Evolutionary conservation across 768 basidiomycete genomes (phyloP).

Genomic region (Lentinula boryana): DNA sequence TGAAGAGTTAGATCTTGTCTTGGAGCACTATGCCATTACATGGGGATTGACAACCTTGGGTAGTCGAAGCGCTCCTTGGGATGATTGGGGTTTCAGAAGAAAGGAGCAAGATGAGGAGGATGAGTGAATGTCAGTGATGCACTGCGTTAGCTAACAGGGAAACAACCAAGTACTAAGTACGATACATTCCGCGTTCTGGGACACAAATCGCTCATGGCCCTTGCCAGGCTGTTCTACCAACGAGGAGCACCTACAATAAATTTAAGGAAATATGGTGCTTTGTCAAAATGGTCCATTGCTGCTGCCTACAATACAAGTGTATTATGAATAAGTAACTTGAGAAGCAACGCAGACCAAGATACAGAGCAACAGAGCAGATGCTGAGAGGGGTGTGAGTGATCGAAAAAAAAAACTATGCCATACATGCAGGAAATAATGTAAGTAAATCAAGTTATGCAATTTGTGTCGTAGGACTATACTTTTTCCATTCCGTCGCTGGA

Average conservation of each 20-base stretch:
- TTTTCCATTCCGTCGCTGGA: neutral
- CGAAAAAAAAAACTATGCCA: neutral
- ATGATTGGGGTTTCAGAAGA: conserved; percentile 28
- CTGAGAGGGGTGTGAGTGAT: neutral
- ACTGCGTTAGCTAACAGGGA: no score
- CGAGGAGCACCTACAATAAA: no score
- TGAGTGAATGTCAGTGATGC: neutral
- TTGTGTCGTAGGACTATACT: conserved; percentile 1
- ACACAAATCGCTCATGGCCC: no score
- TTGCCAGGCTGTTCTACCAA: no score
- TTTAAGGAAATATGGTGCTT: neutral
- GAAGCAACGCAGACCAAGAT: neutral
- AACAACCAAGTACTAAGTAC: no score
- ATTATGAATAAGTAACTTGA: neutral
- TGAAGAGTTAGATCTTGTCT: conserved; percentile 88
- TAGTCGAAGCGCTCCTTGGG: conserved; percentile 18
- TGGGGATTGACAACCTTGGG: conserved; percentile 46
- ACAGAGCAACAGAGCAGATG: neutral
- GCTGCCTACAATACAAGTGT: conserved; percentile 2
- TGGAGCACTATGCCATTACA: conserved; percentile 84
- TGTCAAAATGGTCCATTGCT: neutral
- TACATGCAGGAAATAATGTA: conserved; percentile 1
- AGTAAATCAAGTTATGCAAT: neutral
- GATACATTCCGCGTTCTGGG: no score
- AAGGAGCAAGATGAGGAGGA: neutral